Evolutionary conservation across 257 asterid genomes (phyloP).

Genomic region (Cruciata laevipes): DNA sequence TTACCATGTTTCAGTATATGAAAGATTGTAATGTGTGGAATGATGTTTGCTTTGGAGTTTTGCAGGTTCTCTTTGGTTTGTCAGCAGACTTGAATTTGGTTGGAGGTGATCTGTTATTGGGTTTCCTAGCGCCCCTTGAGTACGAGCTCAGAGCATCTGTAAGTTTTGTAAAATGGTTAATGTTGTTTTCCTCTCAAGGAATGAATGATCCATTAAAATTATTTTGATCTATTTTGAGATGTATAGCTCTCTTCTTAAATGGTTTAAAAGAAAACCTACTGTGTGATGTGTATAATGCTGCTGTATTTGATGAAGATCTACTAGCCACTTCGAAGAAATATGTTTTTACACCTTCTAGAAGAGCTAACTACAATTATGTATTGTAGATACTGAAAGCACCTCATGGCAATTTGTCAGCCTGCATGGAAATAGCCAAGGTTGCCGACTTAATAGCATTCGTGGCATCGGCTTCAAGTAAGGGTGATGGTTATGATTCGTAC

Average conservation of each 20-base stretch:
- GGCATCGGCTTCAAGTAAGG: conserved; percentile 50
- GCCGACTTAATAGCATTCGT: conserved; percentile 97
- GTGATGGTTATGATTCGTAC: conserved; percentile 36
- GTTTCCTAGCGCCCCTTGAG: conserved; percentile 65
- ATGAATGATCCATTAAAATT: too few species aligned
- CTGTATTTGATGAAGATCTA: too few species aligned
- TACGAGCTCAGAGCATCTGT: conserved; percentile 85
- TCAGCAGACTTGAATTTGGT: conserved; percentile 60
- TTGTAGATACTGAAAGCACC: conserved; percentile 87
- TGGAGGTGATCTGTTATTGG: conserved; percentile 51
- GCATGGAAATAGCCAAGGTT: conserved; percentile 74
- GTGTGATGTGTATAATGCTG: too few species aligned
- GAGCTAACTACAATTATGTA: conserved; percentile 8
- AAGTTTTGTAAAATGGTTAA: conserved; percentile 14
- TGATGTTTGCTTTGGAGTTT: background rate
- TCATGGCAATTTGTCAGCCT: conserved; percentile 69
- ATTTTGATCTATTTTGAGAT: too few species aligned
- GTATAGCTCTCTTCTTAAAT: too few species aligned
- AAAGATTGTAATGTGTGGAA: too few species aligned
- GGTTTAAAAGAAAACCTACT: too few species aligned
- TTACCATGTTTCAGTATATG: too few species aligned
- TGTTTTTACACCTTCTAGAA: too few species aligned
- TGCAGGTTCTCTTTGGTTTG: conserved; percentile 88
- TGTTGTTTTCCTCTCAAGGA: background rate
- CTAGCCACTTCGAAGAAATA: too few species aligned